A percentile compares a stretch with the other conserved stretches of the same genome.
Evolutionary conservation across 164 flowering plant genomes (phyloP).

Genomic region (Aristolochia fimbriata): DNA sequence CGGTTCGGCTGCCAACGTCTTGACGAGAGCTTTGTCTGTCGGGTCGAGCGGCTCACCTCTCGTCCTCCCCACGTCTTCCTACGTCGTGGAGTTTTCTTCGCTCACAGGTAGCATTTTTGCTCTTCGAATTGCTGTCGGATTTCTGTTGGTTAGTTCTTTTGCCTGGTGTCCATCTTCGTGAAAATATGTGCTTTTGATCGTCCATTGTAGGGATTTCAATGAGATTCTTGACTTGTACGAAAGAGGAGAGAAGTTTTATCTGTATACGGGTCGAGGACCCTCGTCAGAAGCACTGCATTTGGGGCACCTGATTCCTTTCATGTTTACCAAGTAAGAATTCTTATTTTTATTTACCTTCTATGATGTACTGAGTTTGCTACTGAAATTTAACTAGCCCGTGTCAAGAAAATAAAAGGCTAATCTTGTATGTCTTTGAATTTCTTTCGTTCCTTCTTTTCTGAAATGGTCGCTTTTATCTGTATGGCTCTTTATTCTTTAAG

Average conservation of each 20-base stretch:
- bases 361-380: not conserved
- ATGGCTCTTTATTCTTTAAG: no score
- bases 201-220: constrained; percentile 46
- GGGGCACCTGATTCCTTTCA: constrained; percentile 86
- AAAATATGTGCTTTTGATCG: not conserved
- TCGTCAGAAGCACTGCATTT: constrained; percentile 91
- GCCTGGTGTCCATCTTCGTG: not conserved
- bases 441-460: no score
- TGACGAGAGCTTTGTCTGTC: constrained; percentile 45
- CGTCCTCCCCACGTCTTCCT: constrained; percentile 87
- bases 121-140: not conserved
- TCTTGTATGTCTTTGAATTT: no score
- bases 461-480: no score
- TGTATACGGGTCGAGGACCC: constrained; percentile 88
- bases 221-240: constrained; percentile 73
- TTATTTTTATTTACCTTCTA: not conserved
- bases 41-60: constrained; percentile 71
- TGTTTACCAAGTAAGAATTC: constrained; percentile 76
- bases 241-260: constrained; percentile 74
- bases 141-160: not conserved
- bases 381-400: no score
- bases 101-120: constrained; percentile 42
- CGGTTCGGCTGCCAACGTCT: constrained; percentile 82
- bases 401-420: no score
- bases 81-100: constrained; percentile 93